Percentiles rank a stretch among this genome's conserved stretches.
These are phyloP conservation scores for Cryptosporidium sp. DNA, from an alignment of 169 alveolate genomes.

Conservation along the genomic window DNA sequence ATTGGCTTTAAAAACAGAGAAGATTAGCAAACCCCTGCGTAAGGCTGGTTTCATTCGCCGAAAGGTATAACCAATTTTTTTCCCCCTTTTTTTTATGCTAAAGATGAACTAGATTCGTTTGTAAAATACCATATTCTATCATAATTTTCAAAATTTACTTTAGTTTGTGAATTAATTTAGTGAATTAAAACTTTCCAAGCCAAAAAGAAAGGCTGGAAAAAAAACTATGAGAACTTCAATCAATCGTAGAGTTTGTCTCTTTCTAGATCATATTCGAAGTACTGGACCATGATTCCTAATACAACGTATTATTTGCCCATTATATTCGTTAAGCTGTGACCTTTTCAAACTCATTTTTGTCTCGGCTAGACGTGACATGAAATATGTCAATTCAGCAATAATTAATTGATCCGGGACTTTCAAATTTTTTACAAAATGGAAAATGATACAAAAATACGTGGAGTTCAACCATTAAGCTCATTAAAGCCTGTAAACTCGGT, in stretches of 20 bases:
- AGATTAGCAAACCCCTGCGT: slow-evolving; percentile 78
- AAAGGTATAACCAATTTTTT: slow-evolving; percentile 76
- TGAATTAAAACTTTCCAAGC: too few relatives aligned
- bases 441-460: slow-evolving; percentile 13
- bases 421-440: background rate
- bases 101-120: background rate
- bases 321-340: background rate
- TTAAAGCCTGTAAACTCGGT: slow-evolving; percentile 59
- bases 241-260: too few relatives aligned
- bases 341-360: background rate
- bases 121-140: background rate
- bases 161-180: background rate
- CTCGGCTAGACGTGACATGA: slow-evolving; percentile 59
- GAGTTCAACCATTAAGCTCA: slow-evolving; percentile 19
- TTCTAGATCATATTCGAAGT: background rate
- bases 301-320: background rate
- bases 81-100: background rate
- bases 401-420: slow-evolving; percentile 1
- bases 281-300: background rate
- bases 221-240: background rate
- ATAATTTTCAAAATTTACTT: too few relatives aligned
- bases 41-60: slow-evolving; percentile 78
- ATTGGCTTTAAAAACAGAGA: slow-evolving; percentile 77
- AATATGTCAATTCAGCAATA: slow-evolving; percentile 5
- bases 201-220: background rate